Evolutionary conservation across 2,329 filamentous ascomycete genomes (phyloP), one percentile per base, ranked within the genome.

Genomic region (Aspergillus felis): DNA sequence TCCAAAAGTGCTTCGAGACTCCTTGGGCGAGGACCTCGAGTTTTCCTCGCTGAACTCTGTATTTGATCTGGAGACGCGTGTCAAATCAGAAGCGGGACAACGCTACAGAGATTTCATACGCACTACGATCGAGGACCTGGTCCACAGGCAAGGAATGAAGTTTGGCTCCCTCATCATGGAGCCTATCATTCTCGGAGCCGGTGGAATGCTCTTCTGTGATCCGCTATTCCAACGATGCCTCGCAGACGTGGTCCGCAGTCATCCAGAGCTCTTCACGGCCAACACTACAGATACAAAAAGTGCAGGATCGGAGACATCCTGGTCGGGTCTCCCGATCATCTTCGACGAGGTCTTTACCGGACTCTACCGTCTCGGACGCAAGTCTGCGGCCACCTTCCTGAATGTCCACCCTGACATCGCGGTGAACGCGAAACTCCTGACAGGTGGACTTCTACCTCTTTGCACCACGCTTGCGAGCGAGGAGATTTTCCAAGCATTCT

Each of bases 291-390:
- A 47, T 41, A n/a, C 41, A 25, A 38, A 22, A 42, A n/a, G 54
- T 5, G n/a, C 24, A 14, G 24, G 22, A 20, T 20, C 24, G 29
- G 51, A 51, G 6, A 58, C 66, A 54, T 63, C 66, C 20, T 95
- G 91, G 91, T 79, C 80, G 1, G 90, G 91, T 2, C 81, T 95
- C 3, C 91, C 91, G 0, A 77, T 95, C 42, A 80, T 95, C 64
- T 91, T 91, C 62, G 91, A 96, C 68, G 91, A 95, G 70, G 91
- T 95, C 38, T 95, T 96, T 74, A 93, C 90, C 0, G 91, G 91
- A 1, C 78, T 95, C 4, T 92, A 92, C 71, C 89, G 91, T 12
- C 84, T 96, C 0, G 91, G 91, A 2, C 84, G 86, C 42, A 85
- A 87, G 68, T 86, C 84, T 1, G 81, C 90, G 0, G 84, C 88